Conservation (phyloP, 2,329 filamentous ascomycete species). For the Nemania serpens region DNA sequence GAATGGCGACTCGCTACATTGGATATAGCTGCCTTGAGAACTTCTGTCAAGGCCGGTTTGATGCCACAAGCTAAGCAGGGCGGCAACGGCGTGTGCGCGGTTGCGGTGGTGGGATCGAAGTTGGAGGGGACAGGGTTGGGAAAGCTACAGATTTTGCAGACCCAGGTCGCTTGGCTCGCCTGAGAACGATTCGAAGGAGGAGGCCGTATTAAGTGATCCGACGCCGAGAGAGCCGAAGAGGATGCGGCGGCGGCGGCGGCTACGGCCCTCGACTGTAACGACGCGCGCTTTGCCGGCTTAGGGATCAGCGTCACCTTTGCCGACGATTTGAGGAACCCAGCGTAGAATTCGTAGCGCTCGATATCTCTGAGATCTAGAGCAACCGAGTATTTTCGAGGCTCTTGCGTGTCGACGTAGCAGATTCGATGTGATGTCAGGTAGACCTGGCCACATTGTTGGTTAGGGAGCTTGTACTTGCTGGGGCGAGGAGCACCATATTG, state of each 20-base stretch:
- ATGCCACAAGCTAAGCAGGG: conserved; percentile 94
- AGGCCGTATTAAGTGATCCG: conserved; percentile 45
- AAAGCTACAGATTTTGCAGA: conserved; percentile 94
- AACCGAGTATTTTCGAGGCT: conserved; percentile 83
- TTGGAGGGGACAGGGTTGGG: conserved; percentile 92
- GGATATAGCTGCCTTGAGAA: conserved; percentile 85
- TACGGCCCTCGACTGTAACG: conserved; percentile 59
- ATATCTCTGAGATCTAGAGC: conserved; percentile 89
- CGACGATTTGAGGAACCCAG: conserved; percentile 92
- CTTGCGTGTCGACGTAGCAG: conserved; percentile 89
- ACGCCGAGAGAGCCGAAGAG: conserved; percentile 39
- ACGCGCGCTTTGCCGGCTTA: conserved; percentile 72
- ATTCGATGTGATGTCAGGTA: conserved; percentile 95
- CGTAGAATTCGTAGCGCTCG: conserved; percentile 88
- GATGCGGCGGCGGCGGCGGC: conserved; percentile 52
- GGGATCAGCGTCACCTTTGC: conserved; percentile 88
- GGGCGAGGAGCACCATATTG: conserved; percentile 16
- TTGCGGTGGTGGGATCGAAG: conserved; percentile 85
- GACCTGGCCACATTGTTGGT: conserved; percentile 93
- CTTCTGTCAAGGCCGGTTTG: conserved; percentile 79
- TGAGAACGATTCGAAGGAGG: conserved; percentile 53
- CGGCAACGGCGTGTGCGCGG: conserved; percentile 76
- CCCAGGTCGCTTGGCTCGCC: conserved; percentile 77
- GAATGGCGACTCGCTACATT: conserved; percentile 62
- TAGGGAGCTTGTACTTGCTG: conserved; percentile 92